Percentiles rank a stretch among this genome's conserved stretches.
Conservation (phyloP, 768 basidiomycete genomes). For the Leccinum variicolor region DNA sequence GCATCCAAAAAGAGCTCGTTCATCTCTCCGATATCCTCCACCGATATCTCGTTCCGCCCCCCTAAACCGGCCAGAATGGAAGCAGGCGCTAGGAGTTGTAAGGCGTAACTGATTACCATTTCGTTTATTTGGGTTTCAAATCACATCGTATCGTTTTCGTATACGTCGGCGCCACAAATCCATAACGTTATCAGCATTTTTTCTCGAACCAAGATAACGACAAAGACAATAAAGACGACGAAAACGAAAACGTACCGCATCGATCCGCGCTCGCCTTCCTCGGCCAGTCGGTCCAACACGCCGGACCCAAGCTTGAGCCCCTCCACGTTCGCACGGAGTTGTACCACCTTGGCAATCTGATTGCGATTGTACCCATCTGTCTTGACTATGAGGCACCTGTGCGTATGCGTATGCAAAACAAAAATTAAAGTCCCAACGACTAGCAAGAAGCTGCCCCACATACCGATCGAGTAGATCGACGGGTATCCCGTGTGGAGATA, state of each 20-base stretch:
- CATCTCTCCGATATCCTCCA: constrained; percentile 93
- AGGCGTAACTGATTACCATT: constrained; percentile 62
- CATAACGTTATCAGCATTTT: background rate
- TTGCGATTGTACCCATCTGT: constrained; percentile 81
- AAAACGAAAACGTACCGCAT: constrained; percentile 53
- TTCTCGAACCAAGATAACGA: background rate
- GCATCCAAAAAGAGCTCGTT: constrained; percentile 94
- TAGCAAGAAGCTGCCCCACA: background rate
- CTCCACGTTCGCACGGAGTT: constrained; percentile 83
- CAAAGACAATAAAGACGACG: background rate
- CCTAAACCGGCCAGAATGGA: constrained; percentile 78
- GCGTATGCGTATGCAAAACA: background rate
- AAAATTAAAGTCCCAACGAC: background rate
- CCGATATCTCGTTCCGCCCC: constrained; percentile 76
- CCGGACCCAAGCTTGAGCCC: constrained; percentile 72
- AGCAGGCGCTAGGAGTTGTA: constrained; percentile 89
- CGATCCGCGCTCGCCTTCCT: constrained; percentile 78
- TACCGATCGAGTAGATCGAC: constrained; percentile 92
- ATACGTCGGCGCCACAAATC: constrained; percentile 7
- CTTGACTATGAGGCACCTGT: constrained; percentile 90
- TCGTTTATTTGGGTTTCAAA: background rate
- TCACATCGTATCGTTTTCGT: background rate
- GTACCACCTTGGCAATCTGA: constrained; percentile 83
- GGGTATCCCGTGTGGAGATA: constrained; percentile 91
- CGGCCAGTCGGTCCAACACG: constrained; percentile 77